Base-by-base conservation (phyloP, 768 basidiomycete species). In the Lactarius akahatsu region DNA sequence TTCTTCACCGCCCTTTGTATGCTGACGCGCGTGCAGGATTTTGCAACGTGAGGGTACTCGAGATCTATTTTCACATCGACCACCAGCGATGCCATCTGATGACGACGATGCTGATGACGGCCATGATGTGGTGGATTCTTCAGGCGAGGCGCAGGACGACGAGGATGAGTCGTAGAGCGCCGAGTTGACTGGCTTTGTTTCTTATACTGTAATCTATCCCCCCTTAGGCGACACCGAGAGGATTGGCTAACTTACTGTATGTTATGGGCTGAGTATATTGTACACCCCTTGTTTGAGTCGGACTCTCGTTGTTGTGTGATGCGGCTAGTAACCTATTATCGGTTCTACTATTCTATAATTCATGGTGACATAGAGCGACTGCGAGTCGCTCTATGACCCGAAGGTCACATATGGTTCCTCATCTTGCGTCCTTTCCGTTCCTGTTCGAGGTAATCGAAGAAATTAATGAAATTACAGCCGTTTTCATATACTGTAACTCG, bases 21-120 rank as follows among this genome's bases (percentile, higher is more conserved):
- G 34, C 66, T 72, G 47, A 73, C 56, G 57, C n/a, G 28, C 69
- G 30, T 57, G 32, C 65, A 90, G 89, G 70, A 85, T 90, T 30
- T 64, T 90, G 52, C 80, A 82, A 52, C 77, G 80, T 67, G 88
- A 90, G 76, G 84, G 86, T 0, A 74, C 78, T 30, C 76, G 75
- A 1, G 87, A 90, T 72, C 79, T 88, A 20, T 90, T 89, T 72
- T 68, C 69, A 23, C 62, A 76, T 26, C 78, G 85, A 60, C 77
- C 68, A 55, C 83, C 80, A 79, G 72, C 71, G 65, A 67, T 65
- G 59, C 59, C 71, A 28, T 71, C 74, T 28, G 73, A 73, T 54
- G 76, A 76, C n/a, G 76, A 70, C 20, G 76, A 70, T n/a, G 70
- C 66, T 64, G 79, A 72, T 28, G 69, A 73, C 3, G 73, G 69